A percentile compares a stretch with the other conserved stretches of the same genome.
Evolutionary conservation across 306 rosid genomes (phyloP).

Genomic region (Quercus robur): DNA sequence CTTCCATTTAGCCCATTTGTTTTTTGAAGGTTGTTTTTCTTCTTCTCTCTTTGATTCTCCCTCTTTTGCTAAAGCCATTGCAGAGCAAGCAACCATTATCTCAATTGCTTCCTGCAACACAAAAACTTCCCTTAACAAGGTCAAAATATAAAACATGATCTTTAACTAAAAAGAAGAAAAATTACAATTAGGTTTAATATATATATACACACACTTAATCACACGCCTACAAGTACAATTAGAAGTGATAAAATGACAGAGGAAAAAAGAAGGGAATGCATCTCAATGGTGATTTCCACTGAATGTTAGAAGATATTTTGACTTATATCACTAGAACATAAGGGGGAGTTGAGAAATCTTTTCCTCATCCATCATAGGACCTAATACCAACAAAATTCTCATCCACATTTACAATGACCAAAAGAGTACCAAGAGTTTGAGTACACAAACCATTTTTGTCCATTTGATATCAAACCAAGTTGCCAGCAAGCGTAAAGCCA

Average conservation of each 20-base stretch:
- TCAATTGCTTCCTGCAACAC: constrained; percentile 83
- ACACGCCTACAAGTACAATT: constrained; percentile 1
- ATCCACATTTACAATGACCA: constrained; percentile 7
- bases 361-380: neutral
- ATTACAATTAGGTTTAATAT: neutral
- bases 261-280: constrained; percentile 1
- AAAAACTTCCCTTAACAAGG: constrained; percentile 17
- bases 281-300: neutral
- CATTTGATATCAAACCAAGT: constrained; percentile 91
- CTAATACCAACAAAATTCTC: constrained; percentile 8
- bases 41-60: constrained; percentile 50
- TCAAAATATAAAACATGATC: constrained; percentile 18
- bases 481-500: constrained; percentile 64
- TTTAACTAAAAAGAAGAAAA: neutral
- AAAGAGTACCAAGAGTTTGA: constrained; percentile 12
- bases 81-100: constrained; percentile 87
- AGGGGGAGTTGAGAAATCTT: neutral
- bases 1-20: constrained; percentile 80
- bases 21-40: constrained; percentile 45
- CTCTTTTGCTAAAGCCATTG: constrained; percentile 70
- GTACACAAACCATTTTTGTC: constrained; percentile 66
- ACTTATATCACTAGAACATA: constrained; percentile 9
- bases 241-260: constrained; percentile 12
- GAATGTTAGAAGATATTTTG: constrained; percentile 10
- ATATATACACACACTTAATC: neutral